A percentile compares a stretch with the other conserved stretches of the same genome.
Evolutionary conservation across 257 asterid genomes (phyloP).

Genomic region (Nicotiana knightiana): DNA sequence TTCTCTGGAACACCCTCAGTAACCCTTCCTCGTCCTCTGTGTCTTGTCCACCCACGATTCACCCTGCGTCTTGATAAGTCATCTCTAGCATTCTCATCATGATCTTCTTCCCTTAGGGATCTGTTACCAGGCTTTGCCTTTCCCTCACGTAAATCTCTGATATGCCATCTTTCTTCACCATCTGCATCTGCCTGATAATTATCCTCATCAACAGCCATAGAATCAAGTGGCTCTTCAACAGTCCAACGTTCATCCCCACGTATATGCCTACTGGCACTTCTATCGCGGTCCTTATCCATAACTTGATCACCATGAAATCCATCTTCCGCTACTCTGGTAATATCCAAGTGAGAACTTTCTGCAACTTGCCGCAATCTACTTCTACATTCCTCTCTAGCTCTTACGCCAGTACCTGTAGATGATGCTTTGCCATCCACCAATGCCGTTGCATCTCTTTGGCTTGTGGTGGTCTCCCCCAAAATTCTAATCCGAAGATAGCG

Average conservation of each 20-base stretch:
- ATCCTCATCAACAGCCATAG: conserved; percentile 41
- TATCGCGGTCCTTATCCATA: conserved; percentile 42
- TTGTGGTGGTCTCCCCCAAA: conserved; percentile 58
- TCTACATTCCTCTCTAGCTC: conserved; percentile 70
- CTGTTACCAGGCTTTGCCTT: conserved; percentile 55
- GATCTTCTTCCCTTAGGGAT: conserved; percentile 65
- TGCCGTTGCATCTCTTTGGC: conserved; percentile 54
- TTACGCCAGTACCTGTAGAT: conserved; percentile 30
- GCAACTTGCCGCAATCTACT: conserved; percentile 47
- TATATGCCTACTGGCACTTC: conserved; percentile 35
- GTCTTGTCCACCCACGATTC: conserved; percentile 51
- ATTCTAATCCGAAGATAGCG: conserved; percentile 70
- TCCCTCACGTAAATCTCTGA: conserved; percentile 52
- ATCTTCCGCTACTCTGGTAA: conserved; percentile 35
- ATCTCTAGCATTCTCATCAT: conserved; percentile 63
- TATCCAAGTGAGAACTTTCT: conserved; percentile 55
- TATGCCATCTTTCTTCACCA: conserved; percentile 48
- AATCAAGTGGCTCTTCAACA: conserved; percentile 56
- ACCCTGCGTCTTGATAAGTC: conserved; percentile 60
- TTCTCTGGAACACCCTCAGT: conserved; percentile 56
- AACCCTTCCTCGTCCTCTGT: conserved; percentile 62
- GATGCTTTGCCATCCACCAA: conserved; percentile 47
- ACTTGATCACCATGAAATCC: conserved; percentile 32
- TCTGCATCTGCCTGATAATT: conserved; percentile 47
- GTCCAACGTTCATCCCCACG: conserved; percentile 51